Conservation (phyloP, 1,284 basidiomycete species). For the Ceratobasidium sp. region DNA sequence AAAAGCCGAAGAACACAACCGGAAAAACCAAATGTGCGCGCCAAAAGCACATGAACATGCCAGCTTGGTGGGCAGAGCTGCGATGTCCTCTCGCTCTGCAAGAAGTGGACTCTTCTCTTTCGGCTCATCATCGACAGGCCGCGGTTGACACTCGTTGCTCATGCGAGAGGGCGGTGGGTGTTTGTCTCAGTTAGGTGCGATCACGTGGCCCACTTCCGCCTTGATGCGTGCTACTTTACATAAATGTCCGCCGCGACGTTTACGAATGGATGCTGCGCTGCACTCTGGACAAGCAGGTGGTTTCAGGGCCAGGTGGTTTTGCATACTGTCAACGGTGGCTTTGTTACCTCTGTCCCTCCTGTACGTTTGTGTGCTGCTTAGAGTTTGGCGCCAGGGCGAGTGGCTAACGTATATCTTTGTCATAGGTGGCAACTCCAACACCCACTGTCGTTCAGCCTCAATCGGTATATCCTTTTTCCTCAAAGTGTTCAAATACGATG, state of each 20-base stretch:
- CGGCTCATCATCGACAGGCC: slow-evolving; percentile 15
- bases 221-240: too few relatives aligned
- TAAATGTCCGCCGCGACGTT: too few relatives aligned
- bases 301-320: slow-evolving; percentile 28
- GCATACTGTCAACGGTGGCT: slow-evolving; percentile 5
- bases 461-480: background rate
- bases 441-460: background rate
- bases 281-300: background rate
- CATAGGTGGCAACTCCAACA: background rate
- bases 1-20: background rate
- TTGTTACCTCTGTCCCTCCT: slow-evolving; percentile 26
- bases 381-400: background rate
- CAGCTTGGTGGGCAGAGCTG: background rate
- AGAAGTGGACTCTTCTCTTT: slow-evolving; percentile 30
- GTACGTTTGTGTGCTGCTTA: slow-evolving; percentile 3
- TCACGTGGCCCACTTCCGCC: too few relatives aligned
- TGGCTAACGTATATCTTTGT: slow-evolving; percentile 16
- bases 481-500: background rate
- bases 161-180: too few relatives aligned
- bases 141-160: background rate
- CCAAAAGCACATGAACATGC: slow-evolving; percentile 9
- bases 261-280: too few relatives aligned
- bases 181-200: too few relatives aligned
- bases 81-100: slow-evolving; percentile 15
- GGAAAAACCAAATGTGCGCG: slow-evolving; percentile 21